These are phyloP conservation scores for Tulasnella sp. DNA, from an alignment of 768 basidiomycete species.

Conservation along the genomic window DNA sequence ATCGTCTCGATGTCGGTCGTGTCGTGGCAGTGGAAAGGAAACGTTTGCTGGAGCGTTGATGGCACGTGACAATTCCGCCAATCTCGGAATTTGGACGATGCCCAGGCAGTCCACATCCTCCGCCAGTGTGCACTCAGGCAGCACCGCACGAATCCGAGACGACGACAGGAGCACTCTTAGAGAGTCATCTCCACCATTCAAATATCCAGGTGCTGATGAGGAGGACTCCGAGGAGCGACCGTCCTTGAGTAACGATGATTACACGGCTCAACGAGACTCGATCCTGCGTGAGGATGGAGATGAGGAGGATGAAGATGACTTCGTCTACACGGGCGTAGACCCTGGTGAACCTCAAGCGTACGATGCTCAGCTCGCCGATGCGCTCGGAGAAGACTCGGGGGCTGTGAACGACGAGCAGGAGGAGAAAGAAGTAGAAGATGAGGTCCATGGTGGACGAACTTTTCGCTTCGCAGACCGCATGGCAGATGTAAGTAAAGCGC, in stretches of 20 bases:
- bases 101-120: slow-evolving; percentile 6
- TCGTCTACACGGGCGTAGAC: slow-evolving; percentile 66
- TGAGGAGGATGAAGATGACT: slow-evolving; percentile 47
- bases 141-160: not conserved
- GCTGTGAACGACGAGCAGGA: slow-evolving; percentile 35
- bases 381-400: slow-evolving; percentile 47
- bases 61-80: too few species aligned
- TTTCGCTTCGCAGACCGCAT: slow-evolving; percentile 29
- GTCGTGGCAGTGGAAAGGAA: too few species aligned
- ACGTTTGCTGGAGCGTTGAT: too few species aligned
- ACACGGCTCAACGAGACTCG: slow-evolving; percentile 2
- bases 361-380: slow-evolving; percentile 56
- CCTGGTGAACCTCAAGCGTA: slow-evolving; percentile 43
- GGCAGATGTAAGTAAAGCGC: slow-evolving; percentile 12
- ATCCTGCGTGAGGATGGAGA: slow-evolving; percentile 21
- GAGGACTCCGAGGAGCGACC: not conserved
- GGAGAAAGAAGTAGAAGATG: slow-evolving; percentile 32
- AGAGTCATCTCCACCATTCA: not conserved
- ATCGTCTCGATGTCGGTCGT: not conserved
- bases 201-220: not conserved
- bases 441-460: slow-evolving; percentile 35
- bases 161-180: slow-evolving; percentile 11
- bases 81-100: slow-evolving; percentile 11
- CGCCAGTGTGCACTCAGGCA: slow-evolving; percentile 1
- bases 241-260: not conserved